Evolutionary conservation across 495 filamentous ascomycete species (phyloP), one percentile per base, ranked within the genome.

Genomic region (Penicillium cinerascens): DNA sequence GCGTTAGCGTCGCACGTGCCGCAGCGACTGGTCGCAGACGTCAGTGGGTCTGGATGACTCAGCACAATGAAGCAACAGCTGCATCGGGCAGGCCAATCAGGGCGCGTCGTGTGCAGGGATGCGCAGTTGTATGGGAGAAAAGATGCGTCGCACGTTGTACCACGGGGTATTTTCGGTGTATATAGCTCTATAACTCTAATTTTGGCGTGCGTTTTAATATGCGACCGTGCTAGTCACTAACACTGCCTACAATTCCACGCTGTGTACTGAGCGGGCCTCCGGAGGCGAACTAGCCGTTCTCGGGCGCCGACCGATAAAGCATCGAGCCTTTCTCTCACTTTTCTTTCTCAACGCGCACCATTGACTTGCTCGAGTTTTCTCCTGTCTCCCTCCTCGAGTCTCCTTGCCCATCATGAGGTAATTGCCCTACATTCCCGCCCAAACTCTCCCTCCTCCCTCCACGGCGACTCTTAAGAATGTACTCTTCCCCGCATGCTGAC

Each of bases 331-430:
- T 27, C 45, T 39, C 33, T 25, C 25, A 44, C 36, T 22, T 40
- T 45, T 11, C 17, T 48, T 49, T 45, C 60, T 52, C 23, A 23
- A 23, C 48, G 62, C 66, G 60, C 57, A 54, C 43, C 23, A 53
- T 61, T 55, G 46, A 56, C 35, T 38, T 26, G 25, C 17, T 21
- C 20, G 6, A 15, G 15, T 22, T 47, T 52, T 26, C 42, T 37
- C 36, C 35, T 47, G 18, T 27, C 10, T 23, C 26, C 20, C 22
- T 25, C 27, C 18, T 45, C 22, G 25, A n/a, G 36, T 20, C n/a
- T 6, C 42, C 35, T 23, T 46, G 47, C 59, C 59, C 64, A 66
- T 38, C 51, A 69, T 69, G 66, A 67, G 59, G 47, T 50, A 33
- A 25, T 10, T n/a, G 22, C 26, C 26, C 20, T 39, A 11, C 37